Conservation (phyloP, 768 basidiomycete species). For the Collybia sordida region DNA sequence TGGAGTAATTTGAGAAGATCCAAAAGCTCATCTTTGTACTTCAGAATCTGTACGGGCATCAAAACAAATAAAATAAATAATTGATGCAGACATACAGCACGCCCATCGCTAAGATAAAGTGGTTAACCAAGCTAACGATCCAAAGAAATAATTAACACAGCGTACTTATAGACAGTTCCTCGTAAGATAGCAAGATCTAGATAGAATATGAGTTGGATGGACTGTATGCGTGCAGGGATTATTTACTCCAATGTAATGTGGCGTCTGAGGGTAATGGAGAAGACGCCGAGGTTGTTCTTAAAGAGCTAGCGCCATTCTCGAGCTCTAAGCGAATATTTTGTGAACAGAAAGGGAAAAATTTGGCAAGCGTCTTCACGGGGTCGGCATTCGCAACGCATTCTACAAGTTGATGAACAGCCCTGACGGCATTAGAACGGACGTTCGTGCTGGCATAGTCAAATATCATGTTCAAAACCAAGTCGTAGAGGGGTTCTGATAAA, state of each 20-base stretch:
- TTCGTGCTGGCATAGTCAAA: slow-evolving; percentile 80
- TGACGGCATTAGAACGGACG: slow-evolving; percentile 82
- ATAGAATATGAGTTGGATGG: slow-evolving; percentile 5
- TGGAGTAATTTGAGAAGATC: slow-evolving; percentile 62
- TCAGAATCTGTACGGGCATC: slow-evolving; percentile 48
- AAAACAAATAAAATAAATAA: neutral
- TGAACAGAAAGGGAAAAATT: slow-evolving; percentile 74
- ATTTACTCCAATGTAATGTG: slow-evolving; percentile 81
- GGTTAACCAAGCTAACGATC: slow-evolving; percentile 2
- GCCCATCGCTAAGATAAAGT: slow-evolving; percentile 47
- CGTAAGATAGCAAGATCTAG: slow-evolving; percentile 73
- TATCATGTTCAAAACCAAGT: slow-evolving; percentile 80
- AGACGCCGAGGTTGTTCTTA: slow-evolving; percentile 68
- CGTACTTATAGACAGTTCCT: slow-evolving; percentile 81
- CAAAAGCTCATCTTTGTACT: slow-evolving; percentile 61
- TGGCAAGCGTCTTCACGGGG: slow-evolving; percentile 72
- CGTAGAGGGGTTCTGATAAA: slow-evolving; percentile 71
- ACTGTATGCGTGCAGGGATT: neutral
- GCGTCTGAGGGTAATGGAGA: slow-evolving; percentile 76
- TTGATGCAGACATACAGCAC: slow-evolving; percentile 43
- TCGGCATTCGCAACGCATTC: slow-evolving; percentile 83
- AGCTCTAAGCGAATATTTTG: slow-evolving; percentile 73
- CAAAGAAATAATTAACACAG: slow-evolving; percentile 7
- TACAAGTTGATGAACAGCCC: slow-evolving; percentile 83
- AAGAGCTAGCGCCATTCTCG: slow-evolving; percentile 80